phyloP scores from a whole-genome alignment of 2,329 filamentous ascomycete genomes.

The Venturiaceae sp. region DNA sequence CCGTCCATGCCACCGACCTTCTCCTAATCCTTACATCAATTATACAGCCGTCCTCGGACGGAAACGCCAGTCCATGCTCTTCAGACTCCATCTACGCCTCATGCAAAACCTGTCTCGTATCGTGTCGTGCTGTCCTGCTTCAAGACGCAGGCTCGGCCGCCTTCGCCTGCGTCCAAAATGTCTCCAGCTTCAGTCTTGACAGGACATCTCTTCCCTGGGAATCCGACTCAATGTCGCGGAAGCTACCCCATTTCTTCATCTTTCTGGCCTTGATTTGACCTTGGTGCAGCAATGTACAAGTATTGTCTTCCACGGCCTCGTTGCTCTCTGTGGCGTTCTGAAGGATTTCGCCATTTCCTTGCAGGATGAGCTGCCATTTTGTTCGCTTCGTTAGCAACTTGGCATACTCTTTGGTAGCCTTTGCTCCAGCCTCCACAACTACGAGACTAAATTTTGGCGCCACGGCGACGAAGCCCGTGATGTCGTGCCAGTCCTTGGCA shows the following conservation, averaged over 20 bases:
- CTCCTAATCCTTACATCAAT: background rate
- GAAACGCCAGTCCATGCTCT: background rate
- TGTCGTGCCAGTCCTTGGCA: constrained; percentile 67
- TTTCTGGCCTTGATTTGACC: constrained; percentile 71
- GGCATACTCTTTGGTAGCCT: constrained; percentile 75
- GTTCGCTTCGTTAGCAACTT: constrained; percentile 92
- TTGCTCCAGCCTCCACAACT: constrained; percentile 89
- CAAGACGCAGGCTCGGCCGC: no score
- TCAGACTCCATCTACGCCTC: background rate
- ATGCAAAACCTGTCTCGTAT: no score
- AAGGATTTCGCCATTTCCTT: constrained; percentile 45
- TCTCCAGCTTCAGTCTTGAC: constrained; percentile 78
- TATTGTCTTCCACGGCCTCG: constrained; percentile 74
- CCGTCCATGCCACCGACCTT: background rate
- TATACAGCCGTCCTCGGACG: background rate
- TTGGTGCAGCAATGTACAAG: constrained; percentile 79
- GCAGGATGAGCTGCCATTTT: constrained; percentile 85
- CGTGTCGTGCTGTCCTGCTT: no score
- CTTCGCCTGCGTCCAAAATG: constrained; percentile 88
- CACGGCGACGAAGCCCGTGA: constrained; percentile 87
- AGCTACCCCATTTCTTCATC: constrained; percentile 79
- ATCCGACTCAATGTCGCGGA: constrained; percentile 85
- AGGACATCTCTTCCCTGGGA: constrained; percentile 75
- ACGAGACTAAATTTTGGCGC: constrained; percentile 83
- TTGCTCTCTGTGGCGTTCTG: constrained; percentile 33